phyloP scores from a whole-genome alignment of 257 asterid genomes.

The Solanum gandarillasii region DNA sequence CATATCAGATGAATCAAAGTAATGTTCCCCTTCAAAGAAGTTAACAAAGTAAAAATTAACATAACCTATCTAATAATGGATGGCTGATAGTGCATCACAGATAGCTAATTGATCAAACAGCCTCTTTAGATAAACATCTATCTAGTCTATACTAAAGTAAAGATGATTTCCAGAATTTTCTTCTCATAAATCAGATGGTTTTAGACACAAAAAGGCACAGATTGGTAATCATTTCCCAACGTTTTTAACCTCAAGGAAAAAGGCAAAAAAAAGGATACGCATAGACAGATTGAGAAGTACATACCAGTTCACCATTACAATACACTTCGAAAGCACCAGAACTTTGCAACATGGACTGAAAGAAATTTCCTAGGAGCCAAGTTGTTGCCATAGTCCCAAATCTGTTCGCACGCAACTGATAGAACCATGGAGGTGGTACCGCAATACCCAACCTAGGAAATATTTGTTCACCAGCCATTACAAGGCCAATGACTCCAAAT shows the following conservation, averaged over 20 bases:
- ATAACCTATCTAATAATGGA: not conserved
- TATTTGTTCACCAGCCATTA: slow-evolving; percentile 80
- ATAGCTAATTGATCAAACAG: not conserved
- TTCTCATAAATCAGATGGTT: not conserved
- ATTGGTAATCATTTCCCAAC: not conserved
- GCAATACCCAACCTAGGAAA: slow-evolving; percentile 70
- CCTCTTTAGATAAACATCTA: not conserved
- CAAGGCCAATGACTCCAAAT: slow-evolving; percentile 65
- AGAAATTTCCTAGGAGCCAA: slow-evolving; percentile 82
- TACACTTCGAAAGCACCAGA: slow-evolving; percentile 91
- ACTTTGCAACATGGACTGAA: slow-evolving; percentile 77
- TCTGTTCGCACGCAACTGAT: slow-evolving; percentile 65
- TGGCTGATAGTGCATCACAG: not conserved
- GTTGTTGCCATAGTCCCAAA: slow-evolving; percentile 87
- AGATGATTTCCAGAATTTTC: not conserved
- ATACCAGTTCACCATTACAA: slow-evolving; percentile 80
- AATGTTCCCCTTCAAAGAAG: not conserved
- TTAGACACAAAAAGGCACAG: not conserved
- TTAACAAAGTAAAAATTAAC: not conserved
- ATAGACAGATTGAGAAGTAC: slow-evolving; percentile 2
- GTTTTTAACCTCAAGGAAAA: not conserved
- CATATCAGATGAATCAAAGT: not conserved
- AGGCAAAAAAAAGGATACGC: not conserved
- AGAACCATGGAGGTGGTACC: slow-evolving; percentile 83
- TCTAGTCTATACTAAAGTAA: not conserved